Evolutionary conservation across 495 filamentous ascomycete genomes (phyloP).

Genomic region (Extremus antarcticus): DNA sequence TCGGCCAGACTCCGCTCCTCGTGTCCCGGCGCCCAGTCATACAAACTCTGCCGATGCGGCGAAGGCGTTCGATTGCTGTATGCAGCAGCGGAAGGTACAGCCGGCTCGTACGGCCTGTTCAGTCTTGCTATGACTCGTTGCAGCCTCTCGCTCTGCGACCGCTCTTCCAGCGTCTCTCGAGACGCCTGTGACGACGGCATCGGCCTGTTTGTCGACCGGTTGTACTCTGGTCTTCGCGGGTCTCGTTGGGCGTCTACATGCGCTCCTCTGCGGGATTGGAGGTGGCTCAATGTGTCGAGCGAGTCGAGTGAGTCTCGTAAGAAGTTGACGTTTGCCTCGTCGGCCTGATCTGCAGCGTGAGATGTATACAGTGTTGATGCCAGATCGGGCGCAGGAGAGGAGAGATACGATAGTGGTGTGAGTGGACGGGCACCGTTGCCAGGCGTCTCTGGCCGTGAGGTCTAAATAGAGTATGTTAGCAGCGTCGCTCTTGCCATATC

Average conservation of each 20-base stretch:
- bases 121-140: slow-evolving; percentile 27
- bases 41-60: slow-evolving; percentile 35
- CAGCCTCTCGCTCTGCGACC: slow-evolving; percentile 21
- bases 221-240: background rate
- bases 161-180: slow-evolving; percentile 15
- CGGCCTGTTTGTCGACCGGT: background rate
- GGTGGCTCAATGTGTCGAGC: background rate
- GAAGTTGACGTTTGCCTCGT: slow-evolving; percentile 51
- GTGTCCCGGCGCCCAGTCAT: slow-evolving; percentile 49
- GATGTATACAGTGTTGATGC: slow-evolving; percentile 34
- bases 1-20: slow-evolving; percentile 37
- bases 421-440: slow-evolving; percentile 4
- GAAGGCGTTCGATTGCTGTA: slow-evolving; percentile 43
- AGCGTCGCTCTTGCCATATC: background rate
- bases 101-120: slow-evolving; percentile 22
- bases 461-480: background rate
- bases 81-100: slow-evolving; percentile 31
- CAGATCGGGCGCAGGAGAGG: slow-evolving; percentile 37
- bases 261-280: background rate
- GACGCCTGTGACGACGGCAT: background rate
- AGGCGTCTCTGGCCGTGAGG: slow-evolving; percentile 14
- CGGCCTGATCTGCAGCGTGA: slow-evolving; percentile 42
- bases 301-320: slow-evolving; percentile 32
- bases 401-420: slow-evolving; percentile 27
- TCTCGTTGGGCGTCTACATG: background rate